Evolutionary conservation across 768 basidiomycete species (phyloP).

Genomic region (Lactarius psammicola): DNA sequence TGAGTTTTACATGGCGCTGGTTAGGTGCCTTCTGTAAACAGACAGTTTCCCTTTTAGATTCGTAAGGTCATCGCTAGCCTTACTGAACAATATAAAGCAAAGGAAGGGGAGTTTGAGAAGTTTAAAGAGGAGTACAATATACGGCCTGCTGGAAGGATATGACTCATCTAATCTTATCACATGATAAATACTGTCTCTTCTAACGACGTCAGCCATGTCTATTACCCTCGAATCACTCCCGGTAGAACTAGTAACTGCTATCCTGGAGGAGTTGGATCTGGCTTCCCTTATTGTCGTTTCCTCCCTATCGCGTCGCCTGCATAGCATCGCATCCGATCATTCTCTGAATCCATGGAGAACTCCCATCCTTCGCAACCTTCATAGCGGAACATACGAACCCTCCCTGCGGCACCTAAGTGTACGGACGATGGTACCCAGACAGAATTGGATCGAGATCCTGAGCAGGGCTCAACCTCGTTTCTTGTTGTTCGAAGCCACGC

Average conservation of each 20-base stretch:
- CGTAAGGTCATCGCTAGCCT: slow-evolving; percentile 74
- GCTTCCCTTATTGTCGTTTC: slow-evolving; percentile 56
- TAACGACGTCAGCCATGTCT: slow-evolving; percentile 12
- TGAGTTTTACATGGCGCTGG: slow-evolving; percentile 40
- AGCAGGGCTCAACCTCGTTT: slow-evolving; percentile 59
- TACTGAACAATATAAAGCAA: slow-evolving; percentile 83
- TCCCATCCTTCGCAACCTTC: slow-evolving; percentile 62
- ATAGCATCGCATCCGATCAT: slow-evolving; percentile 56
- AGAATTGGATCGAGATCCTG: slow-evolving; percentile 79
- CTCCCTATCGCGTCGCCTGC: slow-evolving; percentile 58
- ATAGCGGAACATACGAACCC: slow-evolving; percentile 45
- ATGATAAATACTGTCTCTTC: background rate
- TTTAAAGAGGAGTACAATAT: slow-evolving; percentile 80
- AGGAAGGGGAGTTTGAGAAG: slow-evolving; percentile 77
- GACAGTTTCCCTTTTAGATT: slow-evolving; percentile 52
- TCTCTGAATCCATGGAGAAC: slow-evolving; percentile 74
- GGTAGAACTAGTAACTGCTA: slow-evolving; percentile 74
- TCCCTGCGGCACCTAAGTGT: slow-evolving; percentile 60
- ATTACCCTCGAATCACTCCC: slow-evolving; percentile 45
- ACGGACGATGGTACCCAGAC: slow-evolving; percentile 61
- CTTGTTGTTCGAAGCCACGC: slow-evolving; percentile 63
- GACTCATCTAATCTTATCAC: slow-evolving; percentile 24
- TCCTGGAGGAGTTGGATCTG: slow-evolving; percentile 67
- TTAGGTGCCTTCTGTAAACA: slow-evolving; percentile 24
- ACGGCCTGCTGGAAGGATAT: slow-evolving; percentile 44